phyloP scores from a whole-genome alignment of 768 basidiomycete species.

The Lactifluus volemus region DNA sequence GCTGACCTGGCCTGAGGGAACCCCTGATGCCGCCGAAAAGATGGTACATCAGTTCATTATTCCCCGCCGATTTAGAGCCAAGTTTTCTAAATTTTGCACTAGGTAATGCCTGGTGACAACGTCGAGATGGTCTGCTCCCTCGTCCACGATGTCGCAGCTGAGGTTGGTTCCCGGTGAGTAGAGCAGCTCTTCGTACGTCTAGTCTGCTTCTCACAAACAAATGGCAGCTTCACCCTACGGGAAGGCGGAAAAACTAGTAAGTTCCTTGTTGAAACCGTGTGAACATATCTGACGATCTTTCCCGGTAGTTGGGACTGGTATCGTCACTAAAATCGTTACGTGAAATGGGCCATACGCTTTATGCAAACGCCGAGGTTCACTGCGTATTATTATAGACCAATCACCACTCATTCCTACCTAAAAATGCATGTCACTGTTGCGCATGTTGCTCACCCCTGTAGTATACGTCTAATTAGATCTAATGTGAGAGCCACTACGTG shows the following conservation, averaged over 20 bases:
- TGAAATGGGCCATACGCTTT: conserved; percentile 21
- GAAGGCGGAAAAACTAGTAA: conserved; percentile 90
- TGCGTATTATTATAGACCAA: not conserved
- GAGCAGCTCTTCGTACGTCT: not conserved
- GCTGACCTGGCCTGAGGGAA: conserved; percentile 81
- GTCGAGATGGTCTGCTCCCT: conserved; percentile 86
- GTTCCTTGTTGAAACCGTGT: conserved; percentile 24
- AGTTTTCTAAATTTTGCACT: not conserved
- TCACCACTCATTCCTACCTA: conserved; percentile 9
- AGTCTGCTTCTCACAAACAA: conserved; percentile 3
- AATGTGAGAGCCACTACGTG: not conserved
- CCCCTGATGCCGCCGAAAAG: conserved; percentile 72
- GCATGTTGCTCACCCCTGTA: conserved; percentile 2
- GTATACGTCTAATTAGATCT: conserved; percentile 4
- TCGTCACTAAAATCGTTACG: conserved; percentile 78
- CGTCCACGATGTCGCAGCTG: conserved; percentile 79
- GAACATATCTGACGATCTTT: not conserved
- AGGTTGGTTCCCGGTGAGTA: conserved; percentile 66
- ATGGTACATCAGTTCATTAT: conserved; percentile 45
- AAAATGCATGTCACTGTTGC: not conserved
- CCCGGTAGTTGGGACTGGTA: conserved; percentile 77
- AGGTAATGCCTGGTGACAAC: conserved; percentile 98
- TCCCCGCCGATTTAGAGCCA: not conserved
- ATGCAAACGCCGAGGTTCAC: not conserved
- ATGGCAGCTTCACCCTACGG: conserved; percentile 70